These are phyloP conservation scores for Mortierella sp. DNA, from an alignment of 371 early-diverging fungal species.

Conservation along the genomic window DNA sequence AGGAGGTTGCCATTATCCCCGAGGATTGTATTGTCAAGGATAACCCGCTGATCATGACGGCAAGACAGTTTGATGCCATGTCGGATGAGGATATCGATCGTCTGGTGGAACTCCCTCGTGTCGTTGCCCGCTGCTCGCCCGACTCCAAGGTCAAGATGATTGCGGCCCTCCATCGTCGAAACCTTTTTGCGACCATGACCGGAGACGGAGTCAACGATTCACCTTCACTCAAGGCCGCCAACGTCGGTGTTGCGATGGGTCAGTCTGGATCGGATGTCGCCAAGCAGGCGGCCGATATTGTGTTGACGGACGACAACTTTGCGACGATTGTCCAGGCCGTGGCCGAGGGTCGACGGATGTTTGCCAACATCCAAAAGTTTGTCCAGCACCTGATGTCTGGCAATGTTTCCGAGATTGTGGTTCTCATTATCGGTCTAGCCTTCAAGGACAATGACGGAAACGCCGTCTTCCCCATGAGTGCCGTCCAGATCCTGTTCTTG, in stretches of 20 bases:
- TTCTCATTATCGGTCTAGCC: conserved; percentile 76
- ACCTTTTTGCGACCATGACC: conserved; percentile 77
- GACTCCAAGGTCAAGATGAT: conserved; percentile 98
- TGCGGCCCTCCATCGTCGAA: conserved; percentile 86
- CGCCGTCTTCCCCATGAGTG: conserved; percentile 80
- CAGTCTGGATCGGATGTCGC: conserved; percentile 90
- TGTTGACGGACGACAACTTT: conserved; percentile 91
- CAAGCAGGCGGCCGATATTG: conserved; percentile 93
- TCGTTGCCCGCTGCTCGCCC: conserved; percentile 95
- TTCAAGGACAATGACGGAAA: conserved; percentile 68
- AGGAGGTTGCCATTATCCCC: conserved; percentile 89
- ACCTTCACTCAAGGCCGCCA: conserved; percentile 90
- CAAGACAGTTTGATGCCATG: conserved; percentile 86
- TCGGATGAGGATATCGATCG: conserved; percentile 83
- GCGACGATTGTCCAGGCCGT: conserved; percentile 87
- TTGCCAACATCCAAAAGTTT: conserved; percentile 93
- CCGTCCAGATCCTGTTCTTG: conserved; percentile 90
- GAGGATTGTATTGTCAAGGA: conserved; percentile 46
- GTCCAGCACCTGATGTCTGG: conserved; percentile 88
- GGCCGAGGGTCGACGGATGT: conserved; percentile 86
- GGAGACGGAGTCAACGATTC: conserved; percentile 96
- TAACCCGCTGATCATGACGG: conserved; percentile 81
- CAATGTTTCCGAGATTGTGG: conserved; percentile 73
- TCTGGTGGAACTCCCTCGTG: conserved; percentile 84
- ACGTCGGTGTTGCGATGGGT: conserved; percentile 95